Base-by-base conservation (phyloP, 768 basidiomycete species). In the Trametes villosa region DNA sequence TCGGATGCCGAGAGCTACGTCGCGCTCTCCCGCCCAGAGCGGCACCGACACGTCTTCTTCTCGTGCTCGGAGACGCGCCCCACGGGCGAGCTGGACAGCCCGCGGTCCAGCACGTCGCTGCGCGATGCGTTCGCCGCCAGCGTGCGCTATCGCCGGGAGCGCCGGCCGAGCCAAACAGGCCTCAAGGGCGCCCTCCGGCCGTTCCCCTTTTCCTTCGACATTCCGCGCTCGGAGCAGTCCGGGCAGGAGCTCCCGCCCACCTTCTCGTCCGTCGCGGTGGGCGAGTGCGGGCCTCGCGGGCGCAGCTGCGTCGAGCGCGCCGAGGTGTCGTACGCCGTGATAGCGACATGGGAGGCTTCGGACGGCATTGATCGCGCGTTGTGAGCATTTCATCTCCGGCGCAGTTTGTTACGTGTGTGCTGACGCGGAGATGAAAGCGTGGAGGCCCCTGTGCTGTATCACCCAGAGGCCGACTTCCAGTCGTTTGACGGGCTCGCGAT, bases 231-330 rank as follows among this genome's bases (percentile, higher is more conserved):
- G 55, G 73, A 70, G 30, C 72, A 79, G 46, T 67, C 73, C 0
- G 83, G 83, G 0, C 86, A 87, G 66, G 86, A 86, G 64, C 72
- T 91, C 46, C 89, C 89, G 0, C 76, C 85, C 0, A 84, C 85
- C 0, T 87, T 87, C 66, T 77, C 76, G 30, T 73, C 77, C 8
- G 71, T 77, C 9, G 73, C 71, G 9, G 71, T 77, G 17, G 66
- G 72, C 9, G 65, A 65, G 15, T 60, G 67, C 42, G 68, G 63
- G 18, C 57, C 60, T 27, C 70, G 74, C 4, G 70, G 68, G 8
- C 63, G 68, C 15, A 58, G 73, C 0, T 57, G 51, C 26, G 68
- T 65, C 40, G 81, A 81, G 58, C 73, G 73, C 33, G 67, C 76
- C 9, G 74, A 80, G 48, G 78, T 89, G 2, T 71, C 78, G 33